Conservation (phyloP, 352 stramenopile genomes). For the Pythium dissotocum region DNA sequence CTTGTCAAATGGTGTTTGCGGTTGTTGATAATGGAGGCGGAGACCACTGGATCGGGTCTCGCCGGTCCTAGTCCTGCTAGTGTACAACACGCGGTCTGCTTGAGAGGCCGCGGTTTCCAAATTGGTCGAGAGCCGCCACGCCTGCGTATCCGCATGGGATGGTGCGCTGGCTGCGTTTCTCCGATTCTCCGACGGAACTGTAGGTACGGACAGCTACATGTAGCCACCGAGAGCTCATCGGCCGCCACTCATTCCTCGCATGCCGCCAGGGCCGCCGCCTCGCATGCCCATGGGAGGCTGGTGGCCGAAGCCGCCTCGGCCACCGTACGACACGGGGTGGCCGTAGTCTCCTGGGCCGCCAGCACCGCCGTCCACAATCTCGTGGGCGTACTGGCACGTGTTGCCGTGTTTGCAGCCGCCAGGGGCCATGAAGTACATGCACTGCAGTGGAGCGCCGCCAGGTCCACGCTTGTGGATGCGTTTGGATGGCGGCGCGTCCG, state of each 20-base stretch:
- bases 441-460: constrained; percentile 38
- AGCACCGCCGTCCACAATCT: constrained; percentile 31
- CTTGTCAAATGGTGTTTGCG: neutral
- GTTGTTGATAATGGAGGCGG: constrained; percentile 1
- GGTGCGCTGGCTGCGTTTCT: neutral
- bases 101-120: neutral
- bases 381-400: constrained; percentile 71
- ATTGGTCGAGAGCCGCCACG: neutral
- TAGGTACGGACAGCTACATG: neutral
- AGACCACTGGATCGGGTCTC: neutral
- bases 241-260: constrained; percentile 59
- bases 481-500: constrained; percentile 47
- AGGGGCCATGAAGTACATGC: constrained; percentile 71
- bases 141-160: neutral
- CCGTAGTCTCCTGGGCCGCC: constrained; percentile 37
- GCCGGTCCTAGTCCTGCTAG: constrained; percentile 1
- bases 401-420: constrained; percentile 73
- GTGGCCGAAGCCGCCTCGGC: constrained; percentile 40
- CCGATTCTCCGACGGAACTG: neutral
- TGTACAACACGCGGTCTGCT: neutral
- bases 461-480: constrained; percentile 49
- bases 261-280: constrained; percentile 29
- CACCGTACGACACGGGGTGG: constrained; percentile 52
- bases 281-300: constrained; percentile 42
- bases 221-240: constrained; percentile 29